Percentiles rank a stretch among this genome's conserved stretches.
Evolutionary conservation across 768 basidiomycete species (phyloP).

Genomic region (Boletus rubropictus): DNA sequence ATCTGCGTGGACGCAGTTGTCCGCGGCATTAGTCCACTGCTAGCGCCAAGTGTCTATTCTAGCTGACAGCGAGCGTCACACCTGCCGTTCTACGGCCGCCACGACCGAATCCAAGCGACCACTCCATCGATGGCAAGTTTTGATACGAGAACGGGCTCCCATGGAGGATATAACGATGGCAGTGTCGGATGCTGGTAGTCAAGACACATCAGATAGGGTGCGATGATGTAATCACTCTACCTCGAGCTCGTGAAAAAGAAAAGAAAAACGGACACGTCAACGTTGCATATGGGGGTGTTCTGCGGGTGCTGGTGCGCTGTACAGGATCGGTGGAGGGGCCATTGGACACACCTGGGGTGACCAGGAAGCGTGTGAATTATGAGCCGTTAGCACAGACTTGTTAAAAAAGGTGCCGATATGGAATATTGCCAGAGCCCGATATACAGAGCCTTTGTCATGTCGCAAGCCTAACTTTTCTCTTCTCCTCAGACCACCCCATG

Average conservation of each 20-base stretch:
- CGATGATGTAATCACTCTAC: constrained; percentile 26
- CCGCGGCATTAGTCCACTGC: too few relatives aligned
- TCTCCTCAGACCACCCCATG: constrained; percentile 26
- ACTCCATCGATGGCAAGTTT: not conserved
- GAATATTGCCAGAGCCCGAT: constrained; percentile 36
- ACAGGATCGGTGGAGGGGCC: not conserved
- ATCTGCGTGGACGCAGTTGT: too few relatives aligned
- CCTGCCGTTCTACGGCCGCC: constrained; percentile 15
- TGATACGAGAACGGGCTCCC: constrained; percentile 2
- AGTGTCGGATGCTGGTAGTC: constrained; percentile 8
- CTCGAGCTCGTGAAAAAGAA: constrained; percentile 7
- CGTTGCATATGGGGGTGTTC: too few relatives aligned
- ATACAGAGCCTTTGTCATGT: constrained; percentile 38
- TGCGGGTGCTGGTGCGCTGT: not conserved
- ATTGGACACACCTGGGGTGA: constrained; percentile 2
- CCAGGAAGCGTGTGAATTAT: constrained; percentile 27
- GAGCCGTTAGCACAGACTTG: constrained; percentile 26
- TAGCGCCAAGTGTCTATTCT: not conserved
- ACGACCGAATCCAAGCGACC: constrained; percentile 2
- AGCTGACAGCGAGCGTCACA: constrained; percentile 3
- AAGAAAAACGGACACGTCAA: too few relatives aligned
- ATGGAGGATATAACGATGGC: too few relatives aligned
- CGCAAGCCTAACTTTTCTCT: constrained; percentile 31
- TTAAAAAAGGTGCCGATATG: constrained; percentile 36
- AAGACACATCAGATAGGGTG: constrained; percentile 15